phyloP scores from a whole-genome alignment of 1,139 yeast species.

The Zygoascus sp. region DNA sequence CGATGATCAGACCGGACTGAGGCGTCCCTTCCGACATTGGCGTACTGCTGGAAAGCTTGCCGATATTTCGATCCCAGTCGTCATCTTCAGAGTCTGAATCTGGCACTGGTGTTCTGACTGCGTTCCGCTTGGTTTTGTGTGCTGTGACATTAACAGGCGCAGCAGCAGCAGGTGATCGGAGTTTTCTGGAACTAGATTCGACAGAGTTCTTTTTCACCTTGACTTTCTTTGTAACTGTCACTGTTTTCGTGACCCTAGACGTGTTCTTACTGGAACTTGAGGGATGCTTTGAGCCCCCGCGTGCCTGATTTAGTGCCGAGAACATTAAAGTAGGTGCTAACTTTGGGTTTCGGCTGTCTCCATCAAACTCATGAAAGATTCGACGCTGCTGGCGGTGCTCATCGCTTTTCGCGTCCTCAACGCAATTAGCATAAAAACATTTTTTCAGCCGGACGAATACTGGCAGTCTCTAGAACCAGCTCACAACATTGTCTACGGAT shows the following conservation, averaged over 20 bases:
- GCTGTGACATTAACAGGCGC: background rate
- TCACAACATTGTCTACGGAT: conserved; percentile 65
- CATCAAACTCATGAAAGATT: background rate
- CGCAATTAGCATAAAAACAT: conserved; percentile 61
- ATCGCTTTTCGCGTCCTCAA: conserved; percentile 52
- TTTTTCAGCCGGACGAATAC: conserved; percentile 94
- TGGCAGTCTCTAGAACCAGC: conserved; percentile 95
- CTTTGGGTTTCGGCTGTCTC: background rate
- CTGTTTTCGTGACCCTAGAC: conserved; percentile 1
- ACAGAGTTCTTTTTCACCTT: background rate
- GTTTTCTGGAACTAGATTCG: too few species aligned
- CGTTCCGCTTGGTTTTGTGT: background rate
- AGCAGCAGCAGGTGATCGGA: too few species aligned
- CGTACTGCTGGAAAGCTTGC: conserved; percentile 14
- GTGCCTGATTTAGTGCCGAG: conserved; percentile 4
- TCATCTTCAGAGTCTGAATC: conserved; percentile 15
- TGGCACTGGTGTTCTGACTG: background rate
- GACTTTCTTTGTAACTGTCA: background rate
- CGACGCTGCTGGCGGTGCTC: conserved; percentile 13
- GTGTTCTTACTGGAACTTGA: conserved; percentile 6
- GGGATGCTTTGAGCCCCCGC: background rate
- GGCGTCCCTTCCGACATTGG: conserved; percentile 9
- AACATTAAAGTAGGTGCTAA: background rate
- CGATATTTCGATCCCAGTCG: conserved; percentile 20
- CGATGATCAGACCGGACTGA: background rate